phyloP scores from a whole-genome alignment of 768 basidiomycete genomes.

The Trametes cubensis region DNA sequence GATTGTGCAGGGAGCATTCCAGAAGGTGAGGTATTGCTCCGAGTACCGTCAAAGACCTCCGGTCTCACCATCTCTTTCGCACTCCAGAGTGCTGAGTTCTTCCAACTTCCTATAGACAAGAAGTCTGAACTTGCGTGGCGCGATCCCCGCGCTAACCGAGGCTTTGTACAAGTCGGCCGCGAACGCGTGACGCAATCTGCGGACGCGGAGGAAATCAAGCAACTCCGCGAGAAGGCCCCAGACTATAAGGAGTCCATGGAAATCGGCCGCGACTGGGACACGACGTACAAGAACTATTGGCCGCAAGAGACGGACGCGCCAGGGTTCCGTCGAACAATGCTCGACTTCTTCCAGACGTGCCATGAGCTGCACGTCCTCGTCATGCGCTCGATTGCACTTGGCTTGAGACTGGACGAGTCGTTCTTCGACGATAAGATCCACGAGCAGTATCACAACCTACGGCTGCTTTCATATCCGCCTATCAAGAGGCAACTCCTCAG shows the following conservation, averaged over 20 bases:
- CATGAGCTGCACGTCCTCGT: slow-evolving; percentile 74
- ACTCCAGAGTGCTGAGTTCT: slow-evolving; percentile 77
- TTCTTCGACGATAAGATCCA: slow-evolving; percentile 79
- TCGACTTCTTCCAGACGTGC: slow-evolving; percentile 78
- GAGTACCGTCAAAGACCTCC: no score
- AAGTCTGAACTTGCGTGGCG: slow-evolving; percentile 76
- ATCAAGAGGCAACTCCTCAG: slow-evolving; percentile 60
- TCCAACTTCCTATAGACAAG: slow-evolving; percentile 56
- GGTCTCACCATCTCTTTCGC: neutral
- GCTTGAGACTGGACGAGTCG: slow-evolving; percentile 67
- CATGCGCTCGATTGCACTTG: slow-evolving; percentile 87
- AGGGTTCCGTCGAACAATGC: slow-evolving; percentile 70
- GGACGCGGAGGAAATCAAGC: slow-evolving; percentile 71
- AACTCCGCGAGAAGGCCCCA: slow-evolving; percentile 72
- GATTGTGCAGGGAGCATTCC: slow-evolving; percentile 61
- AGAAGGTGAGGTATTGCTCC: slow-evolving; percentile 47
- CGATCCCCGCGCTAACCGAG: slow-evolving; percentile 83
- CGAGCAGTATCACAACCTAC: slow-evolving; percentile 79
- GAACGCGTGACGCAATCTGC: slow-evolving; percentile 80
- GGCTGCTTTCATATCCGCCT: slow-evolving; percentile 82
- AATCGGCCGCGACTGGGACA: slow-evolving; percentile 84
- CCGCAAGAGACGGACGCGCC: slow-evolving; percentile 64
- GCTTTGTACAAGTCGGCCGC: slow-evolving; percentile 79
- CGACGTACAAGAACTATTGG: slow-evolving; percentile 80
- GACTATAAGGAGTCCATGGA: slow-evolving; percentile 89